These are phyloP conservation scores for Phialocephala sp. DNA, from an alignment of 2,329 filamentous ascomycete genomes.

Conservation along the genomic window DNA sequence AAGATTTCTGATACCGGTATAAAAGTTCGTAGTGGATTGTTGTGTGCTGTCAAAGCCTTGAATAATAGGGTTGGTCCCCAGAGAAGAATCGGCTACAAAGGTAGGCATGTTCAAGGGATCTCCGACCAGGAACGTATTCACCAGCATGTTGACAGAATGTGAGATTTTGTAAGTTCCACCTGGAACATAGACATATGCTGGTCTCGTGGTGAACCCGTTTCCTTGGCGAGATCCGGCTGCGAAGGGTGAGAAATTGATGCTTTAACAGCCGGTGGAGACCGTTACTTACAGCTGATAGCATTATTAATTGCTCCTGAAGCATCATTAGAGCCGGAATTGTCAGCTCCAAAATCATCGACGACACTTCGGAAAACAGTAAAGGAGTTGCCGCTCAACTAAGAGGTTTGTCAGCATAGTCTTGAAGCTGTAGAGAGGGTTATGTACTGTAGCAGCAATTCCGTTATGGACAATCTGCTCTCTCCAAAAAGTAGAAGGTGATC, in stretches of 20 bases:
- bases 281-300: background rate
- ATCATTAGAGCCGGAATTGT: background rate
- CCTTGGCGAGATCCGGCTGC: background rate
- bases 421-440: background rate
- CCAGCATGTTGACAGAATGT: background rate
- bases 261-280: background rate
- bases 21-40: constrained; percentile 36
- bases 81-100: background rate
- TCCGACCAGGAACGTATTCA: background rate
- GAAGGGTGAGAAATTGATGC: background rate
- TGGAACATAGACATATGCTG: background rate
- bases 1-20: constrained; percentile 61
- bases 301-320: background rate
- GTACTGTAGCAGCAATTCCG: background rate
- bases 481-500: background rate
- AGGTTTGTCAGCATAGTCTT: background rate
- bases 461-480: background rate
- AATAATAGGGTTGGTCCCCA: background rate
- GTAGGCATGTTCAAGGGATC: background rate
- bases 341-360: background rate
- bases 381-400: background rate
- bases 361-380: background rate
- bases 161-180: background rate
- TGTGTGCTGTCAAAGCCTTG: background rate
- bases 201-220: background rate